Base-by-base conservation (phyloP, 2,329 filamentous ascomycete species). In the Aspergillus arachidicola region DNA sequence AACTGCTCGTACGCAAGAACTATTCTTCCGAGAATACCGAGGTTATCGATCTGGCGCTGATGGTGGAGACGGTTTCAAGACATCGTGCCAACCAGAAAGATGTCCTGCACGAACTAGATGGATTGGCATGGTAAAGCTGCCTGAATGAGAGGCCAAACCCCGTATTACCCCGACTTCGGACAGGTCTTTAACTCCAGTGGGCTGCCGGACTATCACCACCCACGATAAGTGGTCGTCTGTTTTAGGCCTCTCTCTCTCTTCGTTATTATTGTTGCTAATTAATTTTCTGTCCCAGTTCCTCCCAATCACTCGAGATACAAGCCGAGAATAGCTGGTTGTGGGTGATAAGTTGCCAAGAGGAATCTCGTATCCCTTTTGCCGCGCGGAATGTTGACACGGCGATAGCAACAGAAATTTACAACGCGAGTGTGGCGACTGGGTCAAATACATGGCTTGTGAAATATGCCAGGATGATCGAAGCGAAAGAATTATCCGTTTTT, bases 361-460 rank as follows among this genome's bases (percentile, higher is more conserved):
- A 9, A 2, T 19, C 41, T 43, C 41, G 41, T 43, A 43, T 43
- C 41, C 19, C 41, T 43, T 43, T 4, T 4, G 41, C 1, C n/a
- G 2, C 41, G 43, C 1, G 41, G 41, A 21, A 21, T 23, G 43
- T 46, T 1, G 43, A 46, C 51, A 1, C 28, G 4, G 11, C 11
- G n/a, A 0, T 16, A 54, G 14, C 14, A 12, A 23, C 23, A 36
- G 5, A 2, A 5, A 12, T 5, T 12, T 0, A 36, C 30, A 34
- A 3, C n/a, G 2, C 30, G 4, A 16, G 0, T 2, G 4, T 16
- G 16, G 30, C 26, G 19, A 16, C 14, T 6, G 14, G 28, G n/a
- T 21, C n/a, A 5, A 0, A 34, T 7, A n/a, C 0, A 7, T 34
- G 11, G 9, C 9, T 2, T 12, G 30, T 9, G 4, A 2, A 7